Percentiles rank a stretch among this genome's conserved stretches.
Evolutionary conservation across 1,139 yeast species (phyloP).

Genomic region (Yamadazyma pseudoaaseri): DNA sequence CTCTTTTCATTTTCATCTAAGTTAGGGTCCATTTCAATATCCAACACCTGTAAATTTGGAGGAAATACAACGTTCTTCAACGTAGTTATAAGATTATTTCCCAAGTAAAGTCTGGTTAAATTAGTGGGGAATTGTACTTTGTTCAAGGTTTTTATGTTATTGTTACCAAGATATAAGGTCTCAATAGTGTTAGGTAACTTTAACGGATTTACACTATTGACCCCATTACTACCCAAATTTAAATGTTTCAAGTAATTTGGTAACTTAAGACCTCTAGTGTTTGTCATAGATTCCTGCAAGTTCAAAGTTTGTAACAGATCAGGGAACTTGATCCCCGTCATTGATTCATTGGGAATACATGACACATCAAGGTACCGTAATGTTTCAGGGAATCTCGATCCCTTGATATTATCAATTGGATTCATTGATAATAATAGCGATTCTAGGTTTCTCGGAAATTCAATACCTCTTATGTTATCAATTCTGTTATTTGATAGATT

Average conservation of each 20-base stretch:
- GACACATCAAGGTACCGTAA: conserved; percentile 39
- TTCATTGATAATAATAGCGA: conserved; percentile 36
- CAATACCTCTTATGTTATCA: conserved; percentile 39
- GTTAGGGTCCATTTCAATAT: conserved; percentile 45
- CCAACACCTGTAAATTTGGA: conserved; percentile 34
- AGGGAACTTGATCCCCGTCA: conserved; percentile 49
- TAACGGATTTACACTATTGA: conserved; percentile 47
- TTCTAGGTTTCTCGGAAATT: conserved; percentile 34
- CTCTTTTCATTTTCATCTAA: conserved; percentile 42
- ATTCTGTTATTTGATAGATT: conserved; percentile 44
- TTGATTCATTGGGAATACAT: conserved; percentile 46
- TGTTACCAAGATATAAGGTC: conserved; percentile 35
- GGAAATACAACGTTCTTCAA: conserved; percentile 47
- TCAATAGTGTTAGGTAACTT: conserved; percentile 43
- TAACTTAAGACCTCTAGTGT: conserved; percentile 44
- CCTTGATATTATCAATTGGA: conserved; percentile 46
- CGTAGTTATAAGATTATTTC: conserved; percentile 45
- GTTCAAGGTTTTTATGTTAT: conserved; percentile 46
- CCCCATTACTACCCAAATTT: conserved; percentile 42
- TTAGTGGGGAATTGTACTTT: conserved; percentile 42
- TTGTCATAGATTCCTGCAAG: conserved; percentile 47
- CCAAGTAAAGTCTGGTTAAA: conserved; percentile 38
- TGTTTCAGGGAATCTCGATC: conserved; percentile 41
- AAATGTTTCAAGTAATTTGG: conserved; percentile 32
- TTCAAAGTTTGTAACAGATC: conserved; percentile 38